Evolutionary conservation across 306 rosid species (phyloP).

Genomic region (Vicia sativa): DNA sequence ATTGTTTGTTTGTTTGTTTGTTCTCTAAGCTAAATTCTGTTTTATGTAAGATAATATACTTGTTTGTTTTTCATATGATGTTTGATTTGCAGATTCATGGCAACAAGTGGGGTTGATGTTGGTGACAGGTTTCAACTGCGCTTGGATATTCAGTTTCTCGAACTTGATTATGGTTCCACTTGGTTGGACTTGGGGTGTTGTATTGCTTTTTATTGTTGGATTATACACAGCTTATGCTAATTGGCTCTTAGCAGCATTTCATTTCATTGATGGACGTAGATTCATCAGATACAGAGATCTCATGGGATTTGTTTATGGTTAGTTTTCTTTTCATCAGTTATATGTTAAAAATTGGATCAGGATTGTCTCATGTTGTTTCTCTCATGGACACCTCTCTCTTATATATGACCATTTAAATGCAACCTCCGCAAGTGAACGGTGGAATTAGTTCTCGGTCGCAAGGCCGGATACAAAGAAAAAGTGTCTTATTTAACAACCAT

Average conservation of each 20-base stretch:
- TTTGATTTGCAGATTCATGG: constrained; percentile 46
- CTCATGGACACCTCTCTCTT: too few species aligned
- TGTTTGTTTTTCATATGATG: background rate
- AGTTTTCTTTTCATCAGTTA: background rate
- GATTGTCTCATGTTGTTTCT: too few species aligned
- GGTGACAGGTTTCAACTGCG: constrained; percentile 57
- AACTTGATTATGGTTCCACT: constrained; percentile 57
- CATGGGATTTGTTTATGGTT: constrained; percentile 60
- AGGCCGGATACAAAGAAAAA: too few species aligned
- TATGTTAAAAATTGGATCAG: background rate
- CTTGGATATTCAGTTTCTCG: constrained; percentile 57
- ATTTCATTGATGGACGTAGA: constrained; percentile 56
- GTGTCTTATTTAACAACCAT: too few species aligned
- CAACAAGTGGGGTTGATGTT: constrained; percentile 67
- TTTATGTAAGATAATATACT: background rate
- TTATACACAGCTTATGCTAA: constrained; percentile 62
- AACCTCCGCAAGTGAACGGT: too few species aligned
- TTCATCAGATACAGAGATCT: constrained; percentile 74
- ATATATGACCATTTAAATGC: too few species aligned
- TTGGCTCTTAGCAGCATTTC: constrained; percentile 69
- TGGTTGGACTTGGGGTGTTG: constrained; percentile 66
- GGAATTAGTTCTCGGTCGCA: too few species aligned
- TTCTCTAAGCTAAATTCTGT: background rate
- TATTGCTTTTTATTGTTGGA: constrained; percentile 54
- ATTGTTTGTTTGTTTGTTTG: background rate